Evolutionary conservation across 2,329 filamentous ascomycete genomes (phyloP).

Genomic region (Aureobasidium lini): DNA sequence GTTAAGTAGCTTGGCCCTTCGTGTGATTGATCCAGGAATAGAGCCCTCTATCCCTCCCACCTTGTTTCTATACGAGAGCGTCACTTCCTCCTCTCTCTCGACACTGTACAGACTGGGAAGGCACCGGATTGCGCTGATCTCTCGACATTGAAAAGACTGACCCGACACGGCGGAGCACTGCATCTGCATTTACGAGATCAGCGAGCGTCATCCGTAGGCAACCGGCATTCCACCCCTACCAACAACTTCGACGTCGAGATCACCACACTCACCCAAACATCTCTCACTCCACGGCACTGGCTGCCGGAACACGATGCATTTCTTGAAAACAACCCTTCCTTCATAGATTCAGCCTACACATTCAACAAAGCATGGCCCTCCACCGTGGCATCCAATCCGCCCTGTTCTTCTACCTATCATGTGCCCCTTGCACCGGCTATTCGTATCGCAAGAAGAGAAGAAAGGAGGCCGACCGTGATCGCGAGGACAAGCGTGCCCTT

Average conservation of each 20-base stretch:
- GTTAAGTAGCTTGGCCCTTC: not conserved
- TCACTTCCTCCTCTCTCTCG: not conserved
- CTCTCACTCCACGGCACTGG: not conserved
- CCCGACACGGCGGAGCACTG: not conserved
- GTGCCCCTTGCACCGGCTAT: slow-evolving; percentile 68
- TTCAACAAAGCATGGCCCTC: slow-evolving; percentile 24
- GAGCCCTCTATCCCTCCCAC: not conserved
- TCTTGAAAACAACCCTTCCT: not conserved
- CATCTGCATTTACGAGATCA: not conserved
- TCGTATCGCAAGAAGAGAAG: slow-evolving; percentile 62
- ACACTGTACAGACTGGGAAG: not conserved
- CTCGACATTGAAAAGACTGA: not conserved
- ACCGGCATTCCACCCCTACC: not conserved
- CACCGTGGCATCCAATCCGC: slow-evolving; percentile 59
- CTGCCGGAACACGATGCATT: not conserved
- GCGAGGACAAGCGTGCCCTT: slow-evolving; percentile 56
- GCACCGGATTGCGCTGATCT: not conserved
- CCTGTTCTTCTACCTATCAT: slow-evolving; percentile 70
- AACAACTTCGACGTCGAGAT: not conserved
- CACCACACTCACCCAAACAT: not conserved
- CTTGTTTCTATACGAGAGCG: not conserved
- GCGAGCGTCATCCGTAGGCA: slow-evolving; percentile 1
- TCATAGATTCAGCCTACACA: not conserved
- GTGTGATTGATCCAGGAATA: not conserved
- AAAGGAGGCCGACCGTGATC: slow-evolving; percentile 61